Evolutionary conservation across 1,139 yeast genomes (phyloP).

Genomic region (Petasospora fabianii): DNA sequence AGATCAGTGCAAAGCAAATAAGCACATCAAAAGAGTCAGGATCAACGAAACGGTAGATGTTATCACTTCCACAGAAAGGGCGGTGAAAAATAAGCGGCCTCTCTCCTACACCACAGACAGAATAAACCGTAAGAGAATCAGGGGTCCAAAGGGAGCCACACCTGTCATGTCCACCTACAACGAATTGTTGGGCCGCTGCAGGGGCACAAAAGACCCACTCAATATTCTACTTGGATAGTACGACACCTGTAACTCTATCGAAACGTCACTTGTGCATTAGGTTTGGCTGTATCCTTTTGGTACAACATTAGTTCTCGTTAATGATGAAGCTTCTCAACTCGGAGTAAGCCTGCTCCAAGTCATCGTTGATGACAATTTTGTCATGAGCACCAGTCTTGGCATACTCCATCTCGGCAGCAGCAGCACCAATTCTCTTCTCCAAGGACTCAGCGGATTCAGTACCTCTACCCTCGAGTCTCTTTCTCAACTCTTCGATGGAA

Average conservation of each 20-base stretch:
- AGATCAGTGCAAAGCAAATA: no score
- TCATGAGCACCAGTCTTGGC: conserved; percentile 93
- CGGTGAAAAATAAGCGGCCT: conserved; percentile 6
- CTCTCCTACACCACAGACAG: conserved; percentile 2
- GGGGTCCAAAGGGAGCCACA: neutral
- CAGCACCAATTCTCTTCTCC: conserved; percentile 80
- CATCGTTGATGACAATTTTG: conserved; percentile 82
- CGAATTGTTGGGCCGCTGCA: conserved; percentile 8
- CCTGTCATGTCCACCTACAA: conserved; percentile 3
- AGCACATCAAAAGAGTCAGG: conserved; percentile 13
- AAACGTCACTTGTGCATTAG: neutral
- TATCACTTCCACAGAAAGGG: conserved; percentile 7
- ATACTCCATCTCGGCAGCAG: conserved; percentile 82
- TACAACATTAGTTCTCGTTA: conserved; percentile 26
- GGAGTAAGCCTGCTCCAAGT: conserved; percentile 79
- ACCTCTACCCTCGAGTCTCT: conserved; percentile 82
- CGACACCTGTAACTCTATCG: neutral
- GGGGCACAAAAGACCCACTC: conserved; percentile 18
- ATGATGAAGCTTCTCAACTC: conserved; percentile 78
- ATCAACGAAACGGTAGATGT: conserved; percentile 20
- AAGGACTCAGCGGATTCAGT: conserved; percentile 88
- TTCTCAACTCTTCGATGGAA: conserved; percentile 67
- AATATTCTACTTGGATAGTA: conserved; percentile 9
- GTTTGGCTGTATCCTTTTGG: no score
- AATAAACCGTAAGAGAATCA: conserved; percentile 5